Conservation (phyloP, 2,329 filamentous ascomycete species). For the Tolypocladium cylindrosporum region DNA sequence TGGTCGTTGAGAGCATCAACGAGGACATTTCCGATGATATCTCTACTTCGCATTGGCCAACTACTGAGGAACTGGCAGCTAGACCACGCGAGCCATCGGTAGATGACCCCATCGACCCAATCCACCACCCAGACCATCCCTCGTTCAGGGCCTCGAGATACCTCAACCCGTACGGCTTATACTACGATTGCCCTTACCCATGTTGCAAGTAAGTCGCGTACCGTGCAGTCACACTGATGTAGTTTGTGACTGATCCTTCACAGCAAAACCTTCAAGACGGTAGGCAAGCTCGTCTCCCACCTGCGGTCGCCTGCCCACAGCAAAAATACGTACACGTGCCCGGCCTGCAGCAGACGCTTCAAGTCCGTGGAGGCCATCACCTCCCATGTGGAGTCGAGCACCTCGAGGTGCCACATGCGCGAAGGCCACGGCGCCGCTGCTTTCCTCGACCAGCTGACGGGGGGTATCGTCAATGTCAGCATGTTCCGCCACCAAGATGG, state of each 20-base stretch:
- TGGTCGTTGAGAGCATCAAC: background rate
- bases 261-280: constrained; percentile 30
- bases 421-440: constrained; percentile 24
- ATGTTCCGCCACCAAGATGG: constrained; percentile 12
- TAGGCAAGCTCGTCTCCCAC: constrained; percentile 26
- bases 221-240: background rate
- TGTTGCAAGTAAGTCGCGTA: constrained; percentile 35
- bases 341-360: constrained; percentile 32
- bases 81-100: background rate
- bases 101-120: constrained; percentile 9
- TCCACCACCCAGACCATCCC: constrained; percentile 33
- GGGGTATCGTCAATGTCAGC: constrained; percentile 17
- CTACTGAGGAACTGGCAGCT: background rate
- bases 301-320: constrained; percentile 33
- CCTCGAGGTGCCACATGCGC: constrained; percentile 31
- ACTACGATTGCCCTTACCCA: constrained; percentile 43
- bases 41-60: background rate
- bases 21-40: background rate
- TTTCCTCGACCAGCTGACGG: constrained; percentile 22
- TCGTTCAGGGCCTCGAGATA: constrained; percentile 39
- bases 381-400: constrained; percentile 37
- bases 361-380: constrained; percentile 30
- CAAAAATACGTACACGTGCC: constrained; percentile 26
- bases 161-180: constrained; percentile 27
- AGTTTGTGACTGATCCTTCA: background rate